phyloP scores from a whole-genome alignment of 345 rosid genomes.

The Psidium guajava region DNA sequence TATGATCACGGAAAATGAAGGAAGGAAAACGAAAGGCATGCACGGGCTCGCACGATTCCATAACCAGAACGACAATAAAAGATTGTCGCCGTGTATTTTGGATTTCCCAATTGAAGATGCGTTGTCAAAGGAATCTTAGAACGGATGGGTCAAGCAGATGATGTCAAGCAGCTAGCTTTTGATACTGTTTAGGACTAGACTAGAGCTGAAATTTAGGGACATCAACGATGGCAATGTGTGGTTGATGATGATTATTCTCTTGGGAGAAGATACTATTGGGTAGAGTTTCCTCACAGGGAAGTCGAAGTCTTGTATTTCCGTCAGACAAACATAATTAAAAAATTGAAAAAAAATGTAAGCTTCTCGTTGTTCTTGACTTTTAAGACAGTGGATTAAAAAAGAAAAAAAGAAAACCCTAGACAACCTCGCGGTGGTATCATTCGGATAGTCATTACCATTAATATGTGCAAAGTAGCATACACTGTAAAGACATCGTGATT shows the following conservation, averaged over 20 bases:
- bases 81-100: neutral
- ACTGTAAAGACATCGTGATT: neutral
- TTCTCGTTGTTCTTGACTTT: neutral
- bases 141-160: neutral
- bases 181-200: neutral
- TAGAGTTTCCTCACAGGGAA: neutral
- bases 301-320: neutral
- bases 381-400: neutral
- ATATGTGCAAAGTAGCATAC: neutral
- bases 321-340: neutral
- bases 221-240: neutral
- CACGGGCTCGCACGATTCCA: neutral
- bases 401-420: neutral
- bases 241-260: neutral
- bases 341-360: neutral
- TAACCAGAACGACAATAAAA: neutral
- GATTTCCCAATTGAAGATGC: neutral
- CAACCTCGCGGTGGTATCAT: neutral
- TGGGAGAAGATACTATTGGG: neutral
- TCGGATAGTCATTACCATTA: neutral
- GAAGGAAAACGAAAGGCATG: neutral
- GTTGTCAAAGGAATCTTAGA: neutral
- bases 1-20: neutral
- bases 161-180: neutral
- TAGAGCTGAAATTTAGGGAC: neutral